Conservation (phyloP, 768 basidiomycete species). For the Daedalea quercina region DNA sequence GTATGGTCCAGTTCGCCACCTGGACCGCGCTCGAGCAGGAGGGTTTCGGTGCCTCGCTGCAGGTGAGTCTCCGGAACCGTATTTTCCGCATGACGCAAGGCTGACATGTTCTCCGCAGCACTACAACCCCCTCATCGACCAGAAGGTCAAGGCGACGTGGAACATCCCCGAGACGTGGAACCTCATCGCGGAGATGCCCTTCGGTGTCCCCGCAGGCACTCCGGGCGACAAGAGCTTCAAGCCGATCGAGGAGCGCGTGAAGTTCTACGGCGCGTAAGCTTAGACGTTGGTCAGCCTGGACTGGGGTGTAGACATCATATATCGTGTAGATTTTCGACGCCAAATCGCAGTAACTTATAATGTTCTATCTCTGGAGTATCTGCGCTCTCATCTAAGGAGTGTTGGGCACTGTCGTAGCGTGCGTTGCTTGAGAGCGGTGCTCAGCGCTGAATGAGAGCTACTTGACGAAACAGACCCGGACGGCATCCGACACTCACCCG, state of each 20-base stretch:
- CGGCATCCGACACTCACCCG: too few species aligned
- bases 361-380: too few species aligned
- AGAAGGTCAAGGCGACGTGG: conserved; percentile 15
- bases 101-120: conserved; percentile 9
- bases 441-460: too few species aligned
- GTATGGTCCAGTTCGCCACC: conserved; percentile 16
- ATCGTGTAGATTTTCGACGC: not conserved
- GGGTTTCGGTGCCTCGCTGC: conserved; percentile 15
- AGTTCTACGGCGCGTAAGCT: conserved; percentile 6
- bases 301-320: not conserved
- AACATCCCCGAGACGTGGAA: conserved; percentile 12
- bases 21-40: conserved; percentile 18
- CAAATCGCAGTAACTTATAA: too few species aligned
- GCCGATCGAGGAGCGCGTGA: conserved; percentile 17
- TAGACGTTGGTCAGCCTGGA: not conserved
- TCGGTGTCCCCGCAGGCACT: conserved; percentile 13
- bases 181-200: conserved; percentile 15
- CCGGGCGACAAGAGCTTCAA: conserved; percentile 11
- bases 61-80: not conserved
- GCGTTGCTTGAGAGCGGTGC: too few species aligned
- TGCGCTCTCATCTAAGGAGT: too few species aligned
- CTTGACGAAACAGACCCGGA: too few species aligned
- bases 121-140: conserved; percentile 17
- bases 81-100: not conserved
- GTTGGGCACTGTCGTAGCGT: too few species aligned